Evolutionary conservation across 2,329 filamentous ascomycete genomes (phyloP).

Genomic region (Colletotrichum sp.): DNA sequence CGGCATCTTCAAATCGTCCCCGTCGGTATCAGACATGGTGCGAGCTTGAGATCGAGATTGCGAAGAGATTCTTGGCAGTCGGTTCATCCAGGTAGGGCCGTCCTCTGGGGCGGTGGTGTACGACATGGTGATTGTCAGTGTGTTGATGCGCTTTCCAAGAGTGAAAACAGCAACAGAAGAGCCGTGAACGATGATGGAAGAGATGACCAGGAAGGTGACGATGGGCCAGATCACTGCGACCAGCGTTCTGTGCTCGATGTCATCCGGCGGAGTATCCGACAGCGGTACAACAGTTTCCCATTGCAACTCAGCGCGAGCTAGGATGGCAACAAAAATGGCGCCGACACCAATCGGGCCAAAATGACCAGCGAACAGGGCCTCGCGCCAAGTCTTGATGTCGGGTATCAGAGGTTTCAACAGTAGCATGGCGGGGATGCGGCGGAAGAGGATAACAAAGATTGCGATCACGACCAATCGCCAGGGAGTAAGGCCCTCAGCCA

Average conservation of each 20-base stretch:
- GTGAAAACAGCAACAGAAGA: slow-evolving; percentile 99
- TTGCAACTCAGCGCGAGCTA: slow-evolving; percentile 92
- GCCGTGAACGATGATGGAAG: slow-evolving; percentile 93
- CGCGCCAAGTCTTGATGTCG: slow-evolving; percentile 97
- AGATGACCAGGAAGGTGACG: slow-evolving; percentile 89
- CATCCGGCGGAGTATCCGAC: slow-evolving; percentile 60
- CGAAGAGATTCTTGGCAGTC: slow-evolving; percentile 75
- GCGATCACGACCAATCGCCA: slow-evolving; percentile 95
- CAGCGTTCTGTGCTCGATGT: slow-evolving; percentile 67
- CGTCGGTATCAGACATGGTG: slow-evolving; percentile 81
- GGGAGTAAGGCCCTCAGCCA: slow-evolving; percentile 74
- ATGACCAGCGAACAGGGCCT: slow-evolving; percentile 94
- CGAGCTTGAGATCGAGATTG: slow-evolving; percentile 82
- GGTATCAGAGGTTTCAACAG: slow-evolving; percentile 89
- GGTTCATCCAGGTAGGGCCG: slow-evolving; percentile 92
- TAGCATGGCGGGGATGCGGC: slow-evolving; percentile 95
- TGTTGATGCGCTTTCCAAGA: slow-evolving; percentile 97
- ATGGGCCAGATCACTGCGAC: slow-evolving; percentile 95
- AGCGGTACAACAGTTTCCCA: slow-evolving; percentile 77
- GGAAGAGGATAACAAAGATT: slow-evolving; percentile 93
- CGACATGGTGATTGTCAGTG: slow-evolving; percentile 91
- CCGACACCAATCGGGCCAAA: slow-evolving; percentile 98
- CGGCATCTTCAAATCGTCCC: slow-evolving; percentile 65
- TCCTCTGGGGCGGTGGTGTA: slow-evolving; percentile 92
- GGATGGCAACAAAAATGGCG: slow-evolving; percentile 92